Percentiles rank a stretch among this genome's conserved stretches.
Conservation (phyloP, 2,329 filamentous ascomycete genomes). For the Xylaria sp. region DNA sequence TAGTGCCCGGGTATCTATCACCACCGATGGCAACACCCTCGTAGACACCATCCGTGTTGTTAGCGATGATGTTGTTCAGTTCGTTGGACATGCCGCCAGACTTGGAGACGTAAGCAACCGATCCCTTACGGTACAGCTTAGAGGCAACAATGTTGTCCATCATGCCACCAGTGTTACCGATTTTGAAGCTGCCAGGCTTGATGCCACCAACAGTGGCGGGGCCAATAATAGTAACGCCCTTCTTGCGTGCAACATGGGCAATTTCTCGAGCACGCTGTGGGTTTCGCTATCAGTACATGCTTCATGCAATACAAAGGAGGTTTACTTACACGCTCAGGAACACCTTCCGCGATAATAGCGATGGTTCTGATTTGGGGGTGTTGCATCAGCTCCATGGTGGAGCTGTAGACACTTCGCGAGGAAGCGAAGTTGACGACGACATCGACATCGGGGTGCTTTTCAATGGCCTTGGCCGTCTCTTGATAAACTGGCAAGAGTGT, state of each 20-base stretch:
- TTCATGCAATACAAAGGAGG: background rate
- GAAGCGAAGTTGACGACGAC: constrained; percentile 99
- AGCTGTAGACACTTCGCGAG: constrained; percentile 97
- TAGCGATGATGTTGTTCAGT: constrained; percentile 98
- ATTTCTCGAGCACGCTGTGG: constrained; percentile 93
- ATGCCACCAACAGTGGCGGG: constrained; percentile 98
- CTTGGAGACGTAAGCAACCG: constrained; percentile 99
- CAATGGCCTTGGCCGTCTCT: constrained; percentile 87
- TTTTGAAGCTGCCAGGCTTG: constrained; percentile 99
- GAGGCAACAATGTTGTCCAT: constrained; percentile 99
- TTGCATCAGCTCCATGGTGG: constrained; percentile 98
- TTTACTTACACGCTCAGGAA: constrained; percentile 87
- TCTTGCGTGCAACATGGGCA: constrained; percentile 94
- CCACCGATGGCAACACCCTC: constrained; percentile 99
- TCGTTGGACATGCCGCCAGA: constrained; percentile 99
- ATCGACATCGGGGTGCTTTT: constrained; percentile 97
- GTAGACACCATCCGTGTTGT: constrained; percentile 97
- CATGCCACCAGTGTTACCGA: constrained; percentile 99
- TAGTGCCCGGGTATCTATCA: constrained; percentile 98
- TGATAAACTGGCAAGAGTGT: constrained; percentile 99
- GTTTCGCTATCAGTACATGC: constrained; percentile 42
- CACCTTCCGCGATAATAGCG: constrained; percentile 99
- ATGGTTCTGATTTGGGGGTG: constrained; percentile 97
- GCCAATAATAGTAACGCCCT: constrained; percentile 98
- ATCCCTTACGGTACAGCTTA: constrained; percentile 99